Evolutionary conservation across 1,139 yeast species (phyloP).

Genomic region (Yamadazyma membranifaciens): DNA sequence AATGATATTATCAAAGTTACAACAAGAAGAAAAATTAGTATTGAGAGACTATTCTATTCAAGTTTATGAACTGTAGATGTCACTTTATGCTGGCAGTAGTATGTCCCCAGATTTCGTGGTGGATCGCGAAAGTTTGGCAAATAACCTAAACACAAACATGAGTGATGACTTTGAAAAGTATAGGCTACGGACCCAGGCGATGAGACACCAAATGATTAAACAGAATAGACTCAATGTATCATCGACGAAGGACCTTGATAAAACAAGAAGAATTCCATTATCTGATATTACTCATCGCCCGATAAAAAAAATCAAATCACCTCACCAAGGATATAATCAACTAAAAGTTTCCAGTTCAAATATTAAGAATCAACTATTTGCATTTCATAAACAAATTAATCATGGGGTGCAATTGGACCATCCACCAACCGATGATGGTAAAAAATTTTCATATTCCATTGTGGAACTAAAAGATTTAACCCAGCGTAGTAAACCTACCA

Average conservation of each 20-base stretch:
- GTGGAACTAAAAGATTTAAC: conserved; percentile 1
- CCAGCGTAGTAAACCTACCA: not conserved
- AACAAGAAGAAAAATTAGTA: conserved; percentile 9
- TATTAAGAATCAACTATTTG: conserved; percentile 3
- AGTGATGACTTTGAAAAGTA: conserved; percentile 20
- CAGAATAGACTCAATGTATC: conserved; percentile 3
- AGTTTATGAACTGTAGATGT: conserved; percentile 13
- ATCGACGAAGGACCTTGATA: not conserved
- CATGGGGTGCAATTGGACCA: not conserved
- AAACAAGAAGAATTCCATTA: conserved; percentile 1
- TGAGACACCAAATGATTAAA: conserved; percentile 16
- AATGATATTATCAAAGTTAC: conserved; percentile 3
- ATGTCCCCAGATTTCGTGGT: not conserved
- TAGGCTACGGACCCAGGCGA: conserved; percentile 15
- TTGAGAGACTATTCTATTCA: conserved; percentile 15
- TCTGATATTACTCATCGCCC: conserved; percentile 5
- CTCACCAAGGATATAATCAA: not conserved
- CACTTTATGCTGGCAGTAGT: too few relatives aligned
- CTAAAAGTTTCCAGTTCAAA: conserved; percentile 4
- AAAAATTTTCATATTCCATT: conserved; percentile 3
- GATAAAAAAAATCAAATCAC: not conserved
- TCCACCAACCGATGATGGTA: not conserved
- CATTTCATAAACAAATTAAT: conserved; percentile 4
- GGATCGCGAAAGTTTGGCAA: not conserved
- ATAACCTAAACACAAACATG: conserved; percentile 2